These are phyloP conservation scores for Phytopythium helicoides DNA, from an alignment of 352 stramenopile species.

Conservation along the genomic window DNA sequence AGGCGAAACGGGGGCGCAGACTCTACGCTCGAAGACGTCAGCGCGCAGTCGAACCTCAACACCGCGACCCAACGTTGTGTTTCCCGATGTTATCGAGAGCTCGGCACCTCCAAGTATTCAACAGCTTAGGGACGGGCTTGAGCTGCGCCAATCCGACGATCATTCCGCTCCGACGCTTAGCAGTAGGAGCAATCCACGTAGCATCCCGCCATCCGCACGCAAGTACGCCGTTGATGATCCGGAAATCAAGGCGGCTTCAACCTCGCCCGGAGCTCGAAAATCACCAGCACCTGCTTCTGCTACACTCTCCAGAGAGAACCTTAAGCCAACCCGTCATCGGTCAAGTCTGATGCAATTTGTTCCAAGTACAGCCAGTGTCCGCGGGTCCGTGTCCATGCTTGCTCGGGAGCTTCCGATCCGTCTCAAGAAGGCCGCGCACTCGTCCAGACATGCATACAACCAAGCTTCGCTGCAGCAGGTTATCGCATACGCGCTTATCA, in stretches of 20 bases:
- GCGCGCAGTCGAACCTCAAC: background rate
- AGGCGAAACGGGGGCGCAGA: no score
- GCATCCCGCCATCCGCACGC: conserved; percentile 10
- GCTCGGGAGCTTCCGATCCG: background rate
- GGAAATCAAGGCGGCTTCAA: background rate
- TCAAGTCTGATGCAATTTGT: conserved; percentile 1
- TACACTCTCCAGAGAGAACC: background rate
- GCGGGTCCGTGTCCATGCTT: background rate
- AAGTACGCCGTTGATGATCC: conserved; percentile 22
- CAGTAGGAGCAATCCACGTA: conserved; percentile 3
- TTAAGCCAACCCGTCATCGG: background rate
- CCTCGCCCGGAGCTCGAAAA: background rate
- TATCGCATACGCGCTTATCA: conserved; percentile 48
- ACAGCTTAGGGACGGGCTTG: background rate
- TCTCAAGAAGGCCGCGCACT: conserved; percentile 17
- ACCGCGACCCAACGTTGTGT: background rate
- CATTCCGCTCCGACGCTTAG: background rate
- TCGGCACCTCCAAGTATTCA: background rate
- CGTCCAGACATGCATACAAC: conserved; percentile 22
- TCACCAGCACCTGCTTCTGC: background rate
- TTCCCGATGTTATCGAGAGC: conserved; percentile 1
- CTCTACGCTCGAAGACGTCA: no score
- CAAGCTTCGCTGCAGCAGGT: conserved; percentile 53
- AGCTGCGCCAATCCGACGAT: background rate
- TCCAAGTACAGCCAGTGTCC: background rate